Base-by-base conservation (phyloP, 108 stramenopile species). In the Skeletonema marinoi region DNA sequence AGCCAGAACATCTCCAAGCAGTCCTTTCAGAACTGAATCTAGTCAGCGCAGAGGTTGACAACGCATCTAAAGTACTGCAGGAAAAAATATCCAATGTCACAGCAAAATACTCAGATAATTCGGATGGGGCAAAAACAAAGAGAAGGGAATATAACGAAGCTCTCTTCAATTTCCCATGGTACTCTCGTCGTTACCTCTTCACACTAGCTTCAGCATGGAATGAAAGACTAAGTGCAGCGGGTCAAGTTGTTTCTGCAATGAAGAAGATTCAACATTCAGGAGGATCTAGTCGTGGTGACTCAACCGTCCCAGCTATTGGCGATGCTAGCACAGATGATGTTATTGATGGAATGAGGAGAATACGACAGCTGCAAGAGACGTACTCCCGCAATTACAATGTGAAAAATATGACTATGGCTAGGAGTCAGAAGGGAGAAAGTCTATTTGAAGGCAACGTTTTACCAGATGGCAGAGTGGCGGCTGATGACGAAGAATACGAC, bases 201-300 rank as follows among this genome's bases (percentile, higher is more conserved):
- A 86, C 92, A 85, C 79, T 96, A 0, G 83, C 87, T 8, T 90
- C 91, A 12, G 92, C 96, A 25, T 96, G 96, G 96, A 96, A 96
- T 71, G 96, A 96, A 66, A 84, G 93, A 60, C 80, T 96, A 3
- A 89, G 85, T 65, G 91, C 91, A 35, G 88, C 89, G 42, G 96
- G 93, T 16, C 86, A 91, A 60, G 93, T 93, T 21, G 88, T 96
- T 29, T 74, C 89, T 48, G 91, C 96, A 30, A 96, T 96, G 96
- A 96, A 90, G 69, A 94, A 93, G 66, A 80, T 96, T 10, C 81
- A 82, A 41, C 50, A 75, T 65, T 38, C 75, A 39, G 75, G 81
- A 32, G 59, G 51, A 32, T 72, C 88, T 25, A 75, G 75, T 8
- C 78, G 89, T 30, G 79, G 78, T 30, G 83, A 88, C 44, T 87